Evolutionary conservation across 768 basidiomycete genomes (phyloP), one percentile per base, ranked within the genome.

Genomic region (Termitomyces titanicus): DNA sequence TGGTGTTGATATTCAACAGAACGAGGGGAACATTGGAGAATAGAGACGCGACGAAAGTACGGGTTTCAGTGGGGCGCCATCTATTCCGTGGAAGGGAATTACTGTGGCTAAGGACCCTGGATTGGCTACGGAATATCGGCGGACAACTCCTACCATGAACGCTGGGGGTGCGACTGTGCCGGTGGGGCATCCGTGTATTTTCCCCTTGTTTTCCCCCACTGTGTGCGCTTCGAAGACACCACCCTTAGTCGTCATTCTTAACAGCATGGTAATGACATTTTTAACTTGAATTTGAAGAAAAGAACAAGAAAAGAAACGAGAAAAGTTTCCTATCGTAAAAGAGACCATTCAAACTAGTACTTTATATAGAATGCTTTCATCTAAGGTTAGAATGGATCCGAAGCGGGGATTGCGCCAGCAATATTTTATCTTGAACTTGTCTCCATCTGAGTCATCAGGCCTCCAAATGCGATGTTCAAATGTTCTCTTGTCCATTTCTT

Each of bases 201-300:
- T n/a, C n/a, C n/a, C n/a, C n/a, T n/a, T n/a, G 66, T 96, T 96
- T 72, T 89, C 91, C 25, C 93, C 93, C 7, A 97, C 81, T 2
- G 94, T 90, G 62, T 97, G 92, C 8, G 89, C 89, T 66, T 96
- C 94, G 62, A 96, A 86, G 8, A 76, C 71, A n/a, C 92, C 90
- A 43, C 88, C 82, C 57, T 89, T 88, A 53, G 83, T 83, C n/a
- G n/a, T n/a, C n/a, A n/a, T n/a, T n/a, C n/a, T n/a, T n/a, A n/a
- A n/a, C n/a, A n/a, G n/a, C n/a, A n/a, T n/a, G n/a, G n/a, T n/a
- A n/a, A n/a, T n/a, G n/a, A n/a, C n/a, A n/a, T n/a, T n/a, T n/a
- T n/a, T n/a, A n/a, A n/a, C n/a, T n/a, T n/a, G n/a, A n/a, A n/a
- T n/a, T n/a, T n/a, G 29, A 29, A 29, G 29, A 29, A 9, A 29